Evolutionary conservation across 75 land plant species (phyloP), one percentile per base, ranked within the genome.

Genomic region (Adiantum capillusveneris): DNA sequence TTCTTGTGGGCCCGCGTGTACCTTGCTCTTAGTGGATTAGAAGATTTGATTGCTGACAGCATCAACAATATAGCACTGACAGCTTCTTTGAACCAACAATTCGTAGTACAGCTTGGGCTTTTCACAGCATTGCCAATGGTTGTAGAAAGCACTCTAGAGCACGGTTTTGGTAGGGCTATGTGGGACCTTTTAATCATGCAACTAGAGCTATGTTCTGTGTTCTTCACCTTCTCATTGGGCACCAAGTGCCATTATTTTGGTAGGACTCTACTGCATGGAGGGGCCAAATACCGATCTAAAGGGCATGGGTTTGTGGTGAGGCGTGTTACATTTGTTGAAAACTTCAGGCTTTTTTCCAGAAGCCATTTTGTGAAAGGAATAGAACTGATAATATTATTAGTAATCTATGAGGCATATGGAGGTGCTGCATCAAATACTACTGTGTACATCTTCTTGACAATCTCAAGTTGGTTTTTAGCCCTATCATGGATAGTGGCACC

Each of bases 291-390:
- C 61, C 67, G 88, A 18, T 88, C 97, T 28, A 91, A 93, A 17
- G 97, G 97, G 6, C 92, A 94, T 60, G 97, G 97, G 25, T 91
- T 91, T 75, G 97, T 91, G 18, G 97, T 91, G 36, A 71, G 75
- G 72, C 97, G 88, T 63, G 91, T 84, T 65, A 72, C 62, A 20
- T 91, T 91, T 78, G 81, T 81, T 31, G 89, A 87, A 49, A 87
- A 77, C 55, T 91, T 88, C 58, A 84, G 97, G 51, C 81, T 87
- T 7, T 91, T 82, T 73, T 74, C 97, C 0, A 77, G 88, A 20
- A 87, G 93, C 56, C 97, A 91, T 68, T 91, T 91, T 56, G 62
- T 84, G 22, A 91, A 91, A 56, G 97, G 81, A 20, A 76, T 90
- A 62, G 96, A 90, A 70, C 84, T 90, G 46, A 77, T 87, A 1